A percentile compares a stretch with the other conserved stretches of the same genome.
phyloP scores from a whole-genome alignment of 495 filamentous ascomycete genomes.

The Xylaria palmicola region DNA sequence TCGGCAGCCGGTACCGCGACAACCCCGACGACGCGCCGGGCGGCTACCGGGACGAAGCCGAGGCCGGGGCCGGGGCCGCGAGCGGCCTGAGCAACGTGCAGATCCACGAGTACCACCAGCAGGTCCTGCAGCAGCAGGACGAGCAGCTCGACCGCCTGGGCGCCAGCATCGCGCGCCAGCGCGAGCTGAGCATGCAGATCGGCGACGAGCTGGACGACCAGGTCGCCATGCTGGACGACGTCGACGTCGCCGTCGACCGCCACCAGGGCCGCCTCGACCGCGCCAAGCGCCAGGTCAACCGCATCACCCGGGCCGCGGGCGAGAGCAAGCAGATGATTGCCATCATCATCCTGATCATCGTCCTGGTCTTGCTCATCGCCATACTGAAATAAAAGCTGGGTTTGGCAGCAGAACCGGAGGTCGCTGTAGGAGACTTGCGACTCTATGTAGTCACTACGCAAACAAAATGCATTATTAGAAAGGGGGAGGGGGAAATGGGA shows the following conservation, averaged over 20 bases:
- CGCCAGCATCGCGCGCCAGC: constrained; percentile 82
- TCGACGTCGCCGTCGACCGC: constrained; percentile 77
- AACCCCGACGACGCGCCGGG: constrained; percentile 52
- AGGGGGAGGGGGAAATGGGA: background rate
- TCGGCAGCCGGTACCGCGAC: constrained; percentile 58
- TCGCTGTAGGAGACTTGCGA: background rate
- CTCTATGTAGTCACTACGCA: background rate
- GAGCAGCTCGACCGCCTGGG: constrained; percentile 87
- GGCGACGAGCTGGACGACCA: constrained; percentile 94
- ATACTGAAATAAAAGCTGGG: constrained; percentile 61
- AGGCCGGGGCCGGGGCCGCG: too few relatives aligned
- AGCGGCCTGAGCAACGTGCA: constrained; percentile 69
- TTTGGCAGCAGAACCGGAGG: background rate
- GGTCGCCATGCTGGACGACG: constrained; percentile 81
- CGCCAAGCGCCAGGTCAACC: constrained; percentile 67
- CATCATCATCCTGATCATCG: constrained; percentile 72
- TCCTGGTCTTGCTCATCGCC: constrained; percentile 74
- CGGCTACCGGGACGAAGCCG: constrained; percentile 58
- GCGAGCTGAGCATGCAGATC: constrained; percentile 92
- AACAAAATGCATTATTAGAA: background rate
- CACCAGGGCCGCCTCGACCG: constrained; percentile 73
- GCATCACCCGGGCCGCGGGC: constrained; percentile 67
- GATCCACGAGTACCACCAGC: constrained; percentile 79
- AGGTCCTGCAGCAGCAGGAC: constrained; percentile 81
- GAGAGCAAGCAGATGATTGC: constrained; percentile 80